These are phyloP conservation scores for Aspergillus hiratsukae DNA, from an alignment of 2,329 filamentous ascomycete species.

Conservation along the genomic window DNA sequence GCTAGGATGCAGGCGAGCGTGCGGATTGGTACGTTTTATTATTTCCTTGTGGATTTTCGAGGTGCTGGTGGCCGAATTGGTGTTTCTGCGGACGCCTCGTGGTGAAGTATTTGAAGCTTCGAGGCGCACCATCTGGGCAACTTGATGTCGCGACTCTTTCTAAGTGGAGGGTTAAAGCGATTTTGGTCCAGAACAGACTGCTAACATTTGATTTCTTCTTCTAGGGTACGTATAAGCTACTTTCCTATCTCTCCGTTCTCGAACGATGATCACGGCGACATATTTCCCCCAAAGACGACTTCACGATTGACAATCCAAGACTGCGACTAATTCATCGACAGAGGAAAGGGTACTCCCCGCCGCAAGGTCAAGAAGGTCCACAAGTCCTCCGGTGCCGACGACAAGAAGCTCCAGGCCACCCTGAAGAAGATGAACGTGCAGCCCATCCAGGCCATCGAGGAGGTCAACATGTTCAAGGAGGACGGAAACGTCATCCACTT, in stretches of 20 bases:
- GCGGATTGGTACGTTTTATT: conserved; percentile 62
- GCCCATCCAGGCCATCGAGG: conserved; percentile 98
- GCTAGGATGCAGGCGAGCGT: conserved; percentile 62
- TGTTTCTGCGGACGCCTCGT: neutral
- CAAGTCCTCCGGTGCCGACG: conserved; percentile 86
- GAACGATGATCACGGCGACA: neutral
- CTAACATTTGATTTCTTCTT: conserved; percentile 2
- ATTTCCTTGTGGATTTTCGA: conserved; percentile 6
- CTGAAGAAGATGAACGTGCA: conserved; percentile 99
- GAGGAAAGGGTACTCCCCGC: conserved; percentile 97
- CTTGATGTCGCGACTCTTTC: neutral
- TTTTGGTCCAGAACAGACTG: neutral
- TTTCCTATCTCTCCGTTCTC: neutral
- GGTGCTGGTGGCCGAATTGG: neutral
- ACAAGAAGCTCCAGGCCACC: conserved; percentile 98
- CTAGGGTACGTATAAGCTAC: conserved; percentile 10
- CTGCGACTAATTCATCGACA: conserved; percentile 30
- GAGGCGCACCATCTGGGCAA: neutral
- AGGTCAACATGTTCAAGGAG: conserved; percentile 99
- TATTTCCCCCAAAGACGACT: neutral
- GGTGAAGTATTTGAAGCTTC: neutral
- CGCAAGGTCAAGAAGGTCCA: conserved; percentile 98
- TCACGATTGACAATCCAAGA: conserved; percentile 7
- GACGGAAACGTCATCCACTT: conserved; percentile 99
- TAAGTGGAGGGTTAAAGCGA: neutral